Base-by-base conservation (phyloP, 2,329 filamentous ascomycete species). In the Phyllosticta citriasiana region DNA sequence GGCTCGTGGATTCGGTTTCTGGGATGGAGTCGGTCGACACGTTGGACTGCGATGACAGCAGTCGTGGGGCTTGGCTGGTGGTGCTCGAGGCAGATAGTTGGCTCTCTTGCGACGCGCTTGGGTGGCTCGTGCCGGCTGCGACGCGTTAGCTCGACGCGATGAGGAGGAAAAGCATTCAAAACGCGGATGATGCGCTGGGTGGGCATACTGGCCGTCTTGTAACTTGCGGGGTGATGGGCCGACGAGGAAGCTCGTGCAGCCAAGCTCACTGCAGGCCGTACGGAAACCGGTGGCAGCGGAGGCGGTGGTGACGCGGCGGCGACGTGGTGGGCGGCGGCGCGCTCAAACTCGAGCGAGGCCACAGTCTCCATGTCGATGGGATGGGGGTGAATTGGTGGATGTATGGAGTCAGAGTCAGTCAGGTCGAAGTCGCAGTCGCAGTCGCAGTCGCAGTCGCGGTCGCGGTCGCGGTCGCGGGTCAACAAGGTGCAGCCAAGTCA, bases 11-110 rank as follows among this genome's bases (percentile, higher is more conserved):
- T 40, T 71, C 70, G 24, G 69, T 69, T 7, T 72, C 70, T 55
- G 66, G 65, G 55, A 64, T 67, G 60, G 66, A 68, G 57, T 65
- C 66, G 24, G 67, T 70, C 24, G 72, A 74, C 12, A 74, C 58
- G 54, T 71, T 73, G 62, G 71, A 73, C 47, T 67, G 69, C 10
- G 68, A 70, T 9, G 68, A 70, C 12, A 69, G 67, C 61, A 73
- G 58, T 54, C 66, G 66, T 19, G 72, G 71, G 60, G 54, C 57
- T 47, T 10, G 10, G 58, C 58, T 61, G 53, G 70, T 72, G 62
- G 68, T 71, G 57, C 69, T 72, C 12, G 72, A 73, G 30, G 70
- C 65, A 16, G 73, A 75, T 5, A 69, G 60, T 55, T 67, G 64
- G 1, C 71, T 73, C 52, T 73, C 72, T 62, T 75, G 60, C 12